These are phyloP conservation scores for Asterochloris sp. DNA, from an alignment of 139 green algal genomes.

Conservation along the genomic window DNA sequence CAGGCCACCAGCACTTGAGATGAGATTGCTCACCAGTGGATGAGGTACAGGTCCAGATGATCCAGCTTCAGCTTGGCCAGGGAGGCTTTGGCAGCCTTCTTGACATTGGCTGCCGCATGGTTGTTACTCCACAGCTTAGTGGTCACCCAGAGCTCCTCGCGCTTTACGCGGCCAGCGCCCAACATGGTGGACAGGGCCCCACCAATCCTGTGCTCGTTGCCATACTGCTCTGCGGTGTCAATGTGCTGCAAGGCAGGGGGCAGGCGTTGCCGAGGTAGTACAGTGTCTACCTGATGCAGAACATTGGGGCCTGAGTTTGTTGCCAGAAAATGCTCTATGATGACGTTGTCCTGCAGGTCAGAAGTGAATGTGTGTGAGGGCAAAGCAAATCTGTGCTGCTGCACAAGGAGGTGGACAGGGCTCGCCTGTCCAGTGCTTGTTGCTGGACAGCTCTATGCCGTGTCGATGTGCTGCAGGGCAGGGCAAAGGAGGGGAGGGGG, in stretches of 20 bases:
- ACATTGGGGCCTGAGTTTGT: neutral
- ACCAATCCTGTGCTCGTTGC: constrained; percentile 34
- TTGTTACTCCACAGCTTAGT: constrained; percentile 26
- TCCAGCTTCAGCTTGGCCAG: constrained; percentile 58
- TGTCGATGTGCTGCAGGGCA: too few species aligned
- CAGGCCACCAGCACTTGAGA: too few species aligned
- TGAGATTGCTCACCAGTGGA: constrained; percentile 34
- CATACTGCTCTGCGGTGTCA: constrained; percentile 22
- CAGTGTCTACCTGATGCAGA: neutral
- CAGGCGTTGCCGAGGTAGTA: neutral
- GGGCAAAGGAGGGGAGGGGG: too few species aligned
- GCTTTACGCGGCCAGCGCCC: constrained; percentile 14
- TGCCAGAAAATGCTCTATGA: neutral
- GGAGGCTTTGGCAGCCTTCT: constrained; percentile 40
- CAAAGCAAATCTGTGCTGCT: neutral
- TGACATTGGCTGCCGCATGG: constrained; percentile 19
- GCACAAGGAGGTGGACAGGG: neutral
- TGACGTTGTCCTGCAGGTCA: neutral
- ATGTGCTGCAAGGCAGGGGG: neutral
- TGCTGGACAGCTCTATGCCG: neutral
- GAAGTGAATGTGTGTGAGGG: neutral
- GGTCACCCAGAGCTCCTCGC: constrained; percentile 40
- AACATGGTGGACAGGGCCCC: constrained; percentile 23
- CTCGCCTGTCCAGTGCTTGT: neutral
- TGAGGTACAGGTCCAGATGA: constrained; percentile 92